phyloP scores from a whole-genome alignment of 805 yeast genomes.

The Monosporozyma unispora region DNA sequence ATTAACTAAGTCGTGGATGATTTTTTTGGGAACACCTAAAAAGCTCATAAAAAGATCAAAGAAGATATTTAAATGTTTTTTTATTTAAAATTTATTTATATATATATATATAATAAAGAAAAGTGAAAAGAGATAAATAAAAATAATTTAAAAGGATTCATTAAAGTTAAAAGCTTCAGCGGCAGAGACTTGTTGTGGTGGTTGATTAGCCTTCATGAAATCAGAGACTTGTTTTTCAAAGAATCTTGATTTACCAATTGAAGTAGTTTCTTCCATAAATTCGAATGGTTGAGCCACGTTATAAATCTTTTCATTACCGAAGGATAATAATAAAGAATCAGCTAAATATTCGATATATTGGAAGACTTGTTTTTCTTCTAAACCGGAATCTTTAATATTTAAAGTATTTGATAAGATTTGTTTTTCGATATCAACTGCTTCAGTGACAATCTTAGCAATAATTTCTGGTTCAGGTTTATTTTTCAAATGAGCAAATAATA shows the following conservation, averaged over 20 bases:
- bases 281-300: conserved; percentile 90
- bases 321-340: conserved; percentile 79
- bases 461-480: conserved; percentile 73
- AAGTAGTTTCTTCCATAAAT: conserved; percentile 94
- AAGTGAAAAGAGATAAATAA: background rate
- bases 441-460: conserved; percentile 77
- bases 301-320: conserved; percentile 83
- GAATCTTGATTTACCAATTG: conserved; percentile 97
- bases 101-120: background rate
- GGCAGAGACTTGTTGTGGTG: conserved; percentile 39
- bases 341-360: conserved; percentile 96
- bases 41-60: no score
- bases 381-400: conserved; percentile 84
- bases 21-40: no score
- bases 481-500: conserved; percentile 83
- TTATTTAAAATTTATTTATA: background rate
- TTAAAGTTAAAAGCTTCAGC: conserved; percentile 63
- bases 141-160: conserved; percentile 67
- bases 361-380: conserved; percentile 85
- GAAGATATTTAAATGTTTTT: no score
- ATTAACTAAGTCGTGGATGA: no score
- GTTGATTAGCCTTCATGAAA: conserved; percentile 90
- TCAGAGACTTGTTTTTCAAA: conserved; percentile 97
- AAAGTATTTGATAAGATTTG: conserved; percentile 85
- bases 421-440: conserved; percentile 90